Evolutionary conservation across 345 rosid genomes (phyloP).

Genomic region (Camelina hispida): DNA sequence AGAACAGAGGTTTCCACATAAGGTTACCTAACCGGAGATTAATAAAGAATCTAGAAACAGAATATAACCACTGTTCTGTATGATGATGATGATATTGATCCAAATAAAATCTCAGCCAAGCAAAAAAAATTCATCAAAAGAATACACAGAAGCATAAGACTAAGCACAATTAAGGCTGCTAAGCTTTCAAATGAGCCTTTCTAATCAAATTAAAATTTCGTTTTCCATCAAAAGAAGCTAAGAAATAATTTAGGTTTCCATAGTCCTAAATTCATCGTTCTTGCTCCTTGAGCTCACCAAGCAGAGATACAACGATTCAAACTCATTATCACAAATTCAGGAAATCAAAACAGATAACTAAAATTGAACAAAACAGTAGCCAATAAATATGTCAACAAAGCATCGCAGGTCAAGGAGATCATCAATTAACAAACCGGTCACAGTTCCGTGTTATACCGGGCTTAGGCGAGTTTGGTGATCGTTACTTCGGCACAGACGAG

Average conservation of each 20-base stretch:
- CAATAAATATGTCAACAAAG: neutral
- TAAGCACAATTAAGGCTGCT: neutral
- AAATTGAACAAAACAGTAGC: neutral
- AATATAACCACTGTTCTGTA: no score
- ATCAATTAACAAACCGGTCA: neutral
- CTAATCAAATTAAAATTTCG: no score
- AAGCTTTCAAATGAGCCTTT: no score
- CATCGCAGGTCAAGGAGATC: neutral
- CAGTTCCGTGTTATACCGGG: constrained; percentile 94
- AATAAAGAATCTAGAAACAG: no score
- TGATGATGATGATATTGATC: neutral
- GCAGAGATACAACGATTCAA: no score
- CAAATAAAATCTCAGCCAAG: neutral
- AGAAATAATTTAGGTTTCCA: no score
- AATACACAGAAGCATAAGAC: neutral
- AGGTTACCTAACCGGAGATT: no score
- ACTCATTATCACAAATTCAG: neutral
- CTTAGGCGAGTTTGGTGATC: constrained; percentile 96
- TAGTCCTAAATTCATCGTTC: no score
- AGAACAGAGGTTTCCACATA: no score
- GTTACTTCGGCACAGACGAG: constrained; percentile 96
- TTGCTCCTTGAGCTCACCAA: no score
- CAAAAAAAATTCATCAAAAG: neutral
- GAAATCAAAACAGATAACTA: neutral
- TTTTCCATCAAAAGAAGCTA: no score